These are phyloP conservation scores for Inga laurina DNA, from an alignment of 306 rosid genomes.

Conservation along the genomic window DNA sequence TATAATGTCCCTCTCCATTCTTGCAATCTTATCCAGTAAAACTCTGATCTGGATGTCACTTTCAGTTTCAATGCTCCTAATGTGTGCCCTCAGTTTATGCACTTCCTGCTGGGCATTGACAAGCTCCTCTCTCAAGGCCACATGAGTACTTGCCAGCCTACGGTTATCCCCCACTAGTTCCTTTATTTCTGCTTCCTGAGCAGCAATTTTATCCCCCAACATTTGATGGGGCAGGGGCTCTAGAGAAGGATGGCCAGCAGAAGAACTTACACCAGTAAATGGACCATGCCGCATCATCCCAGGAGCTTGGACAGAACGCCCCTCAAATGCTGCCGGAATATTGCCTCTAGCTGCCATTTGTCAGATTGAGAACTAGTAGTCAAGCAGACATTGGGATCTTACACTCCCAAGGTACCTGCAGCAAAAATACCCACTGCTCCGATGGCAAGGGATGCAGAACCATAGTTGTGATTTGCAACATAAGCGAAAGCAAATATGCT, in stretches of 20 bases:
- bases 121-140: constrained; percentile 68
- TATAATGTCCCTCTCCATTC: constrained; percentile 61
- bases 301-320: constrained; percentile 42
- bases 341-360: constrained; percentile 54
- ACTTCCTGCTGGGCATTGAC: constrained; percentile 62
- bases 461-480: neutral
- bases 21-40: constrained; percentile 70
- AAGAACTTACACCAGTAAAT: constrained; percentile 47
- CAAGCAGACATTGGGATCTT: constrained; percentile 25
- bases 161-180: constrained; percentile 67
- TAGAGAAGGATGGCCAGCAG: constrained; percentile 35
- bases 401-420: constrained; percentile 22
- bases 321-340: constrained; percentile 38
- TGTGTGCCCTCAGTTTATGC: constrained; percentile 66
- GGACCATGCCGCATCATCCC: constrained; percentile 66
- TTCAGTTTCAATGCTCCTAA: constrained; percentile 79
- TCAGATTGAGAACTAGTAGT: constrained; percentile 14
- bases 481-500: neutral
- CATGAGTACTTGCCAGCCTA: constrained; percentile 62
- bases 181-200: constrained; percentile 74
- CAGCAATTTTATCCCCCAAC: constrained; percentile 67
- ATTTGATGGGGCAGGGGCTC: constrained; percentile 45
- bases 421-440: constrained; percentile 1
- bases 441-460: neutral
- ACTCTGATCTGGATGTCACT: constrained; percentile 77